Percentiles rank a stretch among this genome's conserved stretches.
Evolutionary conservation across 148 eudicot genomes (phyloP).

Genomic region (Polygonum aviculare): DNA sequence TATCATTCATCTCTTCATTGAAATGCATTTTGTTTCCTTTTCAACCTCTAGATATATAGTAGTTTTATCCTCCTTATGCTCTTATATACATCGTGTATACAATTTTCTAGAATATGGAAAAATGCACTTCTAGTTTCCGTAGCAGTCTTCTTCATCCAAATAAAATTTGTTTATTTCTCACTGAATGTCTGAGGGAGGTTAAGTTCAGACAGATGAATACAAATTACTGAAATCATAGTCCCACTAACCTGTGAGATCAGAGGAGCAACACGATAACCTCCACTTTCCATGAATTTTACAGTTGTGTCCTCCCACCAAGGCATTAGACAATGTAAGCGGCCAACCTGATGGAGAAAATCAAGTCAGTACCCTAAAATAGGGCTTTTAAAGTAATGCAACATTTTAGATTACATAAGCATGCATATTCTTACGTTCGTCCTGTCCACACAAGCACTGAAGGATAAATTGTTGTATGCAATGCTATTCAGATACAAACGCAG

Average conservation of each 20-base stretch:
- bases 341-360: conserved; percentile 37
- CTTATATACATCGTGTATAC: not conserved
- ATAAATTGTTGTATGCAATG: conserved; percentile 51
- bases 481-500: conserved; percentile 66
- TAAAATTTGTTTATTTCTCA: not conserved
- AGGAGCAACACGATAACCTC: conserved; percentile 66
- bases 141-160: not conserved
- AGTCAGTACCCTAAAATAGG: not conserved
- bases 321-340: conserved; percentile 75
- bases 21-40: not conserved
- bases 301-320: conserved; percentile 97
- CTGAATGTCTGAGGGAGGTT: not conserved
- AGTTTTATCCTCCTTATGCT: not conserved
- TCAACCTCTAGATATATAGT: not conserved
- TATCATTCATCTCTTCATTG: not conserved
- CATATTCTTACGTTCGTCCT: conserved; percentile 59
- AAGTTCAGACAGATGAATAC: not conserved
- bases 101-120: not conserved
- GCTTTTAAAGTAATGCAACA: not conserved
- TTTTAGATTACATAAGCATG: not conserved
- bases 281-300: conserved; percentile 79
- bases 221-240: not conserved
- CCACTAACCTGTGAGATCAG: conserved; percentile 35
- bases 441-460: conserved; percentile 51
- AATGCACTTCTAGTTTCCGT: not conserved